A percentile compares a stretch with the other conserved stretches of the same genome.
phyloP scores from a whole-genome alignment of 805 yeast species.

The Barnettozyma siamensis region DNA sequence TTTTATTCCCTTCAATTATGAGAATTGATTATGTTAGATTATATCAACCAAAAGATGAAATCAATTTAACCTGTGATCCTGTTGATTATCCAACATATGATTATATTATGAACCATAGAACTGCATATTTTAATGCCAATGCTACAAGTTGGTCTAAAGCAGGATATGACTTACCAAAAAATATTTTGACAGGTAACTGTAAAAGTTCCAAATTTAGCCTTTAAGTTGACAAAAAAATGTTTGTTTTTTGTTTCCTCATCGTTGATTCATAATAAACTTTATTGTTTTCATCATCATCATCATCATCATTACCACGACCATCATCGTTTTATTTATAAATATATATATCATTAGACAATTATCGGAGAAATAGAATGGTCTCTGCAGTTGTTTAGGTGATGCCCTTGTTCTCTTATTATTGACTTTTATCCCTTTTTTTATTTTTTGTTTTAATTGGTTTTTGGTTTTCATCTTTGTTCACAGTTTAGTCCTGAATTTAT shows the following conservation, averaged over 20 bases:
- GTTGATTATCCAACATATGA: conserved; percentile 39
- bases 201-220: conserved; percentile 9
- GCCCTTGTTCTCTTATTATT: neutral
- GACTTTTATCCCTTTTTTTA: neutral
- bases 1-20: conserved; percentile 38
- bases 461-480: neutral
- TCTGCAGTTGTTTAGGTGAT: no score
- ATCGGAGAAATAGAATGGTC: no score
- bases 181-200: conserved; percentile 27
- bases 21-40: conserved; percentile 42
- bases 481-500: no score
- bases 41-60: conserved; percentile 40
- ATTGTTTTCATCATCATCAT: no score
- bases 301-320: no score
- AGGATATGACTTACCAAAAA: conserved; percentile 39
- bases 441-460: neutral
- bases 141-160: conserved; percentile 38
- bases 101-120: conserved; percentile 36
- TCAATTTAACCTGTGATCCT: conserved; percentile 44
- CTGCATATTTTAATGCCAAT: conserved; percentile 40
- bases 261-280: no score
- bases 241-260: neutral
- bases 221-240: neutral
- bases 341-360: no score
- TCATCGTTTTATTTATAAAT: no score